These are phyloP conservation scores for Boletus patriciae DNA, from an alignment of 768 basidiomycete genomes.

Conservation along the genomic window DNA sequence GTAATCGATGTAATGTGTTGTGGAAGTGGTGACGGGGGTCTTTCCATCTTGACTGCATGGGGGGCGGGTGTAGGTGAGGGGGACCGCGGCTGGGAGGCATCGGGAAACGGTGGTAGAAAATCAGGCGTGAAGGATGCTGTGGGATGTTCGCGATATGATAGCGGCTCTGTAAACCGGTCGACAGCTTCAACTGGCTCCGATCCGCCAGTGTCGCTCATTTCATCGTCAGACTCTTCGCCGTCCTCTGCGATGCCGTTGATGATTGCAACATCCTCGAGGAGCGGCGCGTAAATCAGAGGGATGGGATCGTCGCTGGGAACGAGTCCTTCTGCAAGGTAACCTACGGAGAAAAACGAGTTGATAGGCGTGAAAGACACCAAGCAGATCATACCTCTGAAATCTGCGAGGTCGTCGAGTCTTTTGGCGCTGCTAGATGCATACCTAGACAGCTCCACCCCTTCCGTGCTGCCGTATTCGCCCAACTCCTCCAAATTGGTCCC, in stretches of 20 bases:
- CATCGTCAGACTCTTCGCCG: constrained; percentile 31
- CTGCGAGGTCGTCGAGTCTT: constrained; percentile 70
- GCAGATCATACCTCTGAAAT: constrained; percentile 61
- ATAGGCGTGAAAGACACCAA: constrained; percentile 1
- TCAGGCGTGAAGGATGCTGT: constrained; percentile 31
- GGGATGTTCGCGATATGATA: constrained; percentile 35
- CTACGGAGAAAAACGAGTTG: constrained; percentile 41
- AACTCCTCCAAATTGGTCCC: constrained; percentile 73
- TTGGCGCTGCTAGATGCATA: constrained; percentile 64
- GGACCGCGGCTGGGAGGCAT: constrained; percentile 26
- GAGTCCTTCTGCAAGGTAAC: constrained; percentile 60
- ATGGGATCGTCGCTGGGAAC: constrained; percentile 56
- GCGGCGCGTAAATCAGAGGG: constrained; percentile 48
- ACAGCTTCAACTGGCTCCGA: constrained; percentile 12
- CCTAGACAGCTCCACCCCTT: constrained; percentile 66
- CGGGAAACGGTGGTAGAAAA: constrained; percentile 38
- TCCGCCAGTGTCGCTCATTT: constrained; percentile 17
- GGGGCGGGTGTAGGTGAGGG: constrained; percentile 42
- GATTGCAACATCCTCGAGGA: constrained; percentile 23
- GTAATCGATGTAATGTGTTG: constrained; percentile 41
- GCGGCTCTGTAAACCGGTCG: constrained; percentile 21
- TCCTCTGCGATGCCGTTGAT: constrained; percentile 31
- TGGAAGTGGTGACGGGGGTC: constrained; percentile 43
- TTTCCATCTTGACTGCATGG: constrained; percentile 31
- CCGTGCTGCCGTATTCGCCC: constrained; percentile 59